phyloP scores from a whole-genome alignment of 441 rosid species.

The Biscutella laevigata region DNA sequence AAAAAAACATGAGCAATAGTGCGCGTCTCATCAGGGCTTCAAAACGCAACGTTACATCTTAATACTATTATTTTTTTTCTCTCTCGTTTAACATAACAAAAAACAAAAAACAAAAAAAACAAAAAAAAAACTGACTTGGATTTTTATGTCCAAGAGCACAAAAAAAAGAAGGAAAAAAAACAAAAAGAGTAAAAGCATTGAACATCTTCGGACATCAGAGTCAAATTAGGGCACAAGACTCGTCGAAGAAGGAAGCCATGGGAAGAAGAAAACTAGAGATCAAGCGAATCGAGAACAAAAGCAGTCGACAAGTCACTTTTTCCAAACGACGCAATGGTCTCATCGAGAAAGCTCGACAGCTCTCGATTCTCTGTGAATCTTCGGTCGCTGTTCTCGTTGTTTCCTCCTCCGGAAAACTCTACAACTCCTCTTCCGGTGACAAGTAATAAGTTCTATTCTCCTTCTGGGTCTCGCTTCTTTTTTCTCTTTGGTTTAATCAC shows the following conservation, averaged over 20 bases:
- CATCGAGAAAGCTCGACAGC: conserved; percentile 23
- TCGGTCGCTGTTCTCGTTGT: conserved; percentile 54
- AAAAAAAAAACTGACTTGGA: no score
- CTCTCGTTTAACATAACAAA: conserved; percentile 5
- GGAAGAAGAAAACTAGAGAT: conserved; percentile 44
- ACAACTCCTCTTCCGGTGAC: conserved; percentile 31
- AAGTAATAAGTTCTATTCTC: conserved; percentile 8
- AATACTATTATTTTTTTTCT: not conserved
- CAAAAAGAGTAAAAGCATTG: not conserved
- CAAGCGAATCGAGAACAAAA: conserved; percentile 47
- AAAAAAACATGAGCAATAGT: no score
- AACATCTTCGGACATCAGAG: not conserved
- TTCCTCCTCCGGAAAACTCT: conserved; percentile 49
- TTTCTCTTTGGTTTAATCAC: not conserved
- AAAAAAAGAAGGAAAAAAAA: not conserved
- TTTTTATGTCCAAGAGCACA: no score
- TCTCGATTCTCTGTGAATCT: conserved; percentile 26
- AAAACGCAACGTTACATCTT: no score
- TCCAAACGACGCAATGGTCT: conserved; percentile 37
- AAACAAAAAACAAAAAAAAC: not conserved
- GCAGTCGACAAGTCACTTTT: conserved; percentile 45
- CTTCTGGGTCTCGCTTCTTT: not conserved
- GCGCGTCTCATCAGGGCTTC: no score
- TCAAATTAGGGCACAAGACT: conserved; percentile 8
- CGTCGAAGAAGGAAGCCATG: conserved; percentile 23